Evolutionary conservation across 2,329 filamentous ascomycete genomes (phyloP), one percentile per base, ranked within the genome.

Genomic region (Sporothrix inflata): DNA sequence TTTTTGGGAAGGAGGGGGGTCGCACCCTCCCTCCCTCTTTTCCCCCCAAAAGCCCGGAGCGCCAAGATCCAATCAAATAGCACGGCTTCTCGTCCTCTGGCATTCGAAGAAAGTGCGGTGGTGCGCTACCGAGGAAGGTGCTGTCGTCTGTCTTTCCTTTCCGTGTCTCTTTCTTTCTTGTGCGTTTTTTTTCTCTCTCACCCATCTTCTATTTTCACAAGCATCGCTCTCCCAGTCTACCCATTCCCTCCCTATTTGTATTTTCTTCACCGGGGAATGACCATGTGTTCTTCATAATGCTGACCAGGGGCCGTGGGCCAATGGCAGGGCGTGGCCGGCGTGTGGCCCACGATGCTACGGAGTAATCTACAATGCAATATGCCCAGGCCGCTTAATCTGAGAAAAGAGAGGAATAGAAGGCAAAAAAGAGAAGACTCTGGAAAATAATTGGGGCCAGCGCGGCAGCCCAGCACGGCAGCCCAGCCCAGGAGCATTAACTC

Each of bases 401-500:
- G 16, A 45, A 24, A 51, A 16, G 34, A 21, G n/a, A 24, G 34
- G 27, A 9, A 24, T 3, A 27, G 51, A 9, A 30, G 21, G n/a
- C 49, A 53, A 3, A 51, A 24, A 6, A 21, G n/a, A 21, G 49
- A 51, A 51, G 21, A 51, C n/a, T n/a, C n/a, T n/a, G 8, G 19
- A 53, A 24, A 53, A 21, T n/a, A 53, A 57, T 3, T 27, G 53
- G 53, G 53, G 27, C 27, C n/a, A n/a, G n/a, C 51, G n/a, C 49
- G 49, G 49, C 49, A 49, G 47, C 4, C 14, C 47, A 49, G 47
- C 47, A 19, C 24, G 14, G 55, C 14, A 40, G 55, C 30, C 55
- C 30, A 61, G 55, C 30, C 21, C 30, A 61, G 55, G 55, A 61
- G 55, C 55, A 61, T 61, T 21, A 61, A 61, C 30, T 61, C 55